Base-by-base conservation (phyloP, 176 grass and related monocot genomes). In the Triticum turgidum region DNA sequence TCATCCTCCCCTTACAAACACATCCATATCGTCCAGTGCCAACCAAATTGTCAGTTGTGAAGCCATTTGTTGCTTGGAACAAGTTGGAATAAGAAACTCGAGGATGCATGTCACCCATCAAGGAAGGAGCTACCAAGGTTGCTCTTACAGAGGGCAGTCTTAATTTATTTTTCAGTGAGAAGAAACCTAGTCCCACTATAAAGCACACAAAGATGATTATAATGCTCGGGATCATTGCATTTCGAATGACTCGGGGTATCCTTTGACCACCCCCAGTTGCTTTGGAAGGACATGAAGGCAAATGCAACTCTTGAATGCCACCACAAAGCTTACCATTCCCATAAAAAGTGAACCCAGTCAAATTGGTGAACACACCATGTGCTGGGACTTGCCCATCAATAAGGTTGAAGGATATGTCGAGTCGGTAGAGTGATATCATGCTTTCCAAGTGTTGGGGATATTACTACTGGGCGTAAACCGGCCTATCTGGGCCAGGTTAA, bases 381-480 rank as follows among this genome's bases (percentile, higher is more conserved):
- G 39, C 69, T n/a, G 92, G 92, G 33, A 94, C 29, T 72, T 88
- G 76, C 6, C 92, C 92, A 8, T 70, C 32, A 21, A 94, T 62
- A 78, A 77, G 25, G 49, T 94, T 94, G 85, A 85, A 94, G 24
- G 92, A 91, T 52, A 94, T 65, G 66, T 91, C 85, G 27, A 94
- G 76, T 54, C 49, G 38, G 9, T 81, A 20, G 52, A 94, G 69
- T 58, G 68, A 86, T 9, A 2, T 37, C 56, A 89, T 80, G 44
- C 20, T 41, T 76, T 61, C 41, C 10, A 94, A 44, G 62, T 27
- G 25, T 27, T 27, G 25, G 25, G 25, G 25, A 27, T 27, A 27
- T 27, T 27, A 27, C 25, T 27, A 27, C 25, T 27, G 25, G 25
- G 25, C 25, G 1, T 27, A 27, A 27, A 27, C 25, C 25, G 25